Evolutionary conservation across 495 filamentous ascomycete species (phyloP).

Genomic region (Penicillium subrubescens): DNA sequence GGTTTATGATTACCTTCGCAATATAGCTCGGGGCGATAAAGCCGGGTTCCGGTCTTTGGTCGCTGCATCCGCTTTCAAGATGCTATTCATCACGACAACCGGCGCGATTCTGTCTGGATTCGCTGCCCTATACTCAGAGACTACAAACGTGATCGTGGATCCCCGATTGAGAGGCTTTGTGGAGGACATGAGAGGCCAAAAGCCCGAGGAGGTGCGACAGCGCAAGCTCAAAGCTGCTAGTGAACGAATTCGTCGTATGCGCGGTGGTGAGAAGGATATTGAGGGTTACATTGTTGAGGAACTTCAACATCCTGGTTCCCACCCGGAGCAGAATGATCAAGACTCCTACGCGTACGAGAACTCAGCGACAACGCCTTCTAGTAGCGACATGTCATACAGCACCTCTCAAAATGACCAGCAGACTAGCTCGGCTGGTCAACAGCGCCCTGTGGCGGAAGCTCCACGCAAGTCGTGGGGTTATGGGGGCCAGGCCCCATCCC

Average conservation of each 20-base stretch:
- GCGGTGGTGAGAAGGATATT: conserved; percentile 12
- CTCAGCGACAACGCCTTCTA: conserved; percentile 1
- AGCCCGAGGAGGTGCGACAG: conserved; percentile 27
- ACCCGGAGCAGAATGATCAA: conserved; percentile 1
- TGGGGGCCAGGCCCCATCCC: neutral
- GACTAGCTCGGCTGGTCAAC: neutral
- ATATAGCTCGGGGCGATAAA: neutral
- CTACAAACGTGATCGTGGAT: conserved; percentile 23
- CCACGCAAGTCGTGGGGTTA: conserved; percentile 2
- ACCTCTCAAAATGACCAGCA: neutral
- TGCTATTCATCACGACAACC: conserved; percentile 23
- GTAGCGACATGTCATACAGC: conserved; percentile 5
- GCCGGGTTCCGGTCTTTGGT: neutral
- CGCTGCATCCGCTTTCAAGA: conserved; percentile 14
- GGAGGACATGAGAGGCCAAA: conserved; percentile 20
- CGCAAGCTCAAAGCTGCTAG: conserved; percentile 23
- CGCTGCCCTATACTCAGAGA: conserved; percentile 17
- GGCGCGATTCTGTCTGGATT: conserved; percentile 12
- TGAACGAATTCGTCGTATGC: conserved; percentile 14
- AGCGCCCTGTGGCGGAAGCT: neutral
- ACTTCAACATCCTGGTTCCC: neutral
- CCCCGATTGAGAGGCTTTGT: conserved; percentile 31
- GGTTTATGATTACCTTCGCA: neutral
- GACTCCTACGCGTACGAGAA: conserved; percentile 11
- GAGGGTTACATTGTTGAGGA: conserved; percentile 7